Evolutionary conservation across 1,284 basidiomycete species (phyloP).

Genomic region (Phylloporus sp.): DNA sequence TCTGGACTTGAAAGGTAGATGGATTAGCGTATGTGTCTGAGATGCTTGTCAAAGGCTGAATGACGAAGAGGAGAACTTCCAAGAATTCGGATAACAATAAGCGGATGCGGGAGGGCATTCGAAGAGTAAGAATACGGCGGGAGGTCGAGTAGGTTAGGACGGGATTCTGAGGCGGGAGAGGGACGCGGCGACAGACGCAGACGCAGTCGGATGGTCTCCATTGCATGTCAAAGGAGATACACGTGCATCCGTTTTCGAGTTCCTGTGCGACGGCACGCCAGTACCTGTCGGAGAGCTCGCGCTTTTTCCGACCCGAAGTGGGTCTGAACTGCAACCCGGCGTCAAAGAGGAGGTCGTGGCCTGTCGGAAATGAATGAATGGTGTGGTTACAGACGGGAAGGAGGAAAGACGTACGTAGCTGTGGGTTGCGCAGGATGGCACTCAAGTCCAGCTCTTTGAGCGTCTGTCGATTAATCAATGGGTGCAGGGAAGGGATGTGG

Average conservation of each 20-base stretch:
- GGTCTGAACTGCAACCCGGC: slow-evolving; percentile 75
- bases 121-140: slow-evolving; percentile 55
- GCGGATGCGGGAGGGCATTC: slow-evolving; percentile 77
- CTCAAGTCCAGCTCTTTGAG: slow-evolving; percentile 86
- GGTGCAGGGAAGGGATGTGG: slow-evolving; percentile 69
- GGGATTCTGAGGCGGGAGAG: slow-evolving; percentile 45
- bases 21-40: slow-evolving; percentile 58
- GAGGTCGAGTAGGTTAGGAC: slow-evolving; percentile 50
- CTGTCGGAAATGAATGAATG: slow-evolving; percentile 42
- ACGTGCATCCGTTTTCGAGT: slow-evolving; percentile 83
- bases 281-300: slow-evolving; percentile 78
- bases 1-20: slow-evolving; percentile 53
- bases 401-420: slow-evolving; percentile 69
- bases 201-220: slow-evolving; percentile 58
- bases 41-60: slow-evolving; percentile 66
- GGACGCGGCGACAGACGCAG: slow-evolving; percentile 58
- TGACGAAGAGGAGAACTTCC: slow-evolving; percentile 82
- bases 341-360: slow-evolving; percentile 92
- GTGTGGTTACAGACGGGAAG: slow-evolving; percentile 1
- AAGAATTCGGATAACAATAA: slow-evolving; percentile 79
- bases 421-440: slow-evolving; percentile 86
- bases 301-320: slow-evolving; percentile 72
- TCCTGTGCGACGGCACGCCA: slow-evolving; percentile 85
- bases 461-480: slow-evolving; percentile 83
- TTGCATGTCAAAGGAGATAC: slow-evolving; percentile 72